Conservation (phyloP, 768 basidiomycete species). For the Collybia sp. region DNA sequence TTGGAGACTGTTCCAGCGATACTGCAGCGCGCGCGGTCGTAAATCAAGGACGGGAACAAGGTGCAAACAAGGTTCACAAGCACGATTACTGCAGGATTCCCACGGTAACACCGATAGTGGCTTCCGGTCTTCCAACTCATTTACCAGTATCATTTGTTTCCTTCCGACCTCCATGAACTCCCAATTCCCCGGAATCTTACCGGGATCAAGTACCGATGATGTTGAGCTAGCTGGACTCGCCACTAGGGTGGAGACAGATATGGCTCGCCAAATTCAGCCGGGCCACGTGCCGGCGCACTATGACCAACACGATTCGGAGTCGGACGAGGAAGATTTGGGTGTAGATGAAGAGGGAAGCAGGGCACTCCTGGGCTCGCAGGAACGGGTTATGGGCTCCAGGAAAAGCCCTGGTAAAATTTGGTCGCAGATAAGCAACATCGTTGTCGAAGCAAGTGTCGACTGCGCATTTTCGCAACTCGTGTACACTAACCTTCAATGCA, state of each 20-base stretch:
- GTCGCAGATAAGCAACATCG: constrained; percentile 56
- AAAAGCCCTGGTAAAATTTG: not conserved
- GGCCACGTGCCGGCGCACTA: not conserved
- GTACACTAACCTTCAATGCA: not conserved
- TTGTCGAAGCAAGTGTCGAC: constrained; percentile 56
- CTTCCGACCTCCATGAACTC: too few relatives aligned
- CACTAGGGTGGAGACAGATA: not conserved
- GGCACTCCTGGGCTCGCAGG: not conserved
- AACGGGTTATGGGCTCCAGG: not conserved
- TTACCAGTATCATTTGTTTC: not conserved
- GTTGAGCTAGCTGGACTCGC: too few relatives aligned
- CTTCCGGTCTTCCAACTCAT: not conserved
- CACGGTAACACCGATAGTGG: constrained; percentile 9
- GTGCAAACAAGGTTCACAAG: constrained; percentile 28
- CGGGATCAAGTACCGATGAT: too few relatives aligned
- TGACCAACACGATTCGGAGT: not conserved
- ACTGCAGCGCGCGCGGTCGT: constrained; percentile 15
- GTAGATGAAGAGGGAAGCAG: not conserved
- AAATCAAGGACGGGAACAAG: constrained; percentile 31
- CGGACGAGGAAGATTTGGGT: not conserved
- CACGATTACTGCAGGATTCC: constrained; percentile 12
- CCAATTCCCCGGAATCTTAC: too few relatives aligned
- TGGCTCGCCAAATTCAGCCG: not conserved
- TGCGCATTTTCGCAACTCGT: not conserved
- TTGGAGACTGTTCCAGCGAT: constrained; percentile 11